Evolutionary conservation across 371 early-diverging fungal species (phyloP).

Genomic region (Rhizopus microsporus): DNA sequence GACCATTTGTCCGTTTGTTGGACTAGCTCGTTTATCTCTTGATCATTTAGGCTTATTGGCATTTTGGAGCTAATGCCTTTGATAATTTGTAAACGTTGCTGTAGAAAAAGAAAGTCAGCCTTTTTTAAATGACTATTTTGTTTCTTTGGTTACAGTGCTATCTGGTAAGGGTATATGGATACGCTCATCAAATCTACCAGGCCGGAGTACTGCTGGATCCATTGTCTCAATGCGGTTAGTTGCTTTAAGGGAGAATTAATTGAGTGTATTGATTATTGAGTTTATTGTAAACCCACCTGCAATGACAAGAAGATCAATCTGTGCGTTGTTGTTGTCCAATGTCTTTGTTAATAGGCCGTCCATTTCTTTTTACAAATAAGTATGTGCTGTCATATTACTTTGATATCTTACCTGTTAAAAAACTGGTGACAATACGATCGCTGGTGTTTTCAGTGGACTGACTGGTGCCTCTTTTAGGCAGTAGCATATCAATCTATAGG

Average conservation of each 20-base stretch:
- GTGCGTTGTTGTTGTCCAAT: conserved; percentile 28
- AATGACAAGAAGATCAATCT: conserved; percentile 69
- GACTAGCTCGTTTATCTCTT: conserved; percentile 35
- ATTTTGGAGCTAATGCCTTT: conserved; percentile 60
- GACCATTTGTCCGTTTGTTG: conserved; percentile 50
- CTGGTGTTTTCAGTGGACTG: conserved; percentile 76
- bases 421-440: conserved; percentile 78
- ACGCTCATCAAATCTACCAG: conserved; percentile 99
- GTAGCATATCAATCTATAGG: conserved; percentile 68
- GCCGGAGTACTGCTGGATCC: conserved; percentile 95
- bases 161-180: conserved; percentile 95
- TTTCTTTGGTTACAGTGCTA: conserved; percentile 39
- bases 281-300: conserved; percentile 55
- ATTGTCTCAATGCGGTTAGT: conserved; percentile 75
- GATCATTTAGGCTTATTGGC: conserved; percentile 45
- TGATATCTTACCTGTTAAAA: conserved; percentile 65
- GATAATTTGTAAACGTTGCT: conserved; percentile 60
- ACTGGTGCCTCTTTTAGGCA: conserved; percentile 69
- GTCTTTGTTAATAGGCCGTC: conserved; percentile 72
- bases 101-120: too few relatives aligned
- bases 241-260: conserved; percentile 31
- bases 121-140: not conserved
- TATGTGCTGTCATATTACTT: not conserved
- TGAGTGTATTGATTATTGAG: not conserved
- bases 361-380: conserved; percentile 60